Percentiles rank a stretch among this genome's conserved stretches.
Conservation (phyloP, 2,329 filamentous ascomycete genomes). For the Neonectria faginata region DNA sequence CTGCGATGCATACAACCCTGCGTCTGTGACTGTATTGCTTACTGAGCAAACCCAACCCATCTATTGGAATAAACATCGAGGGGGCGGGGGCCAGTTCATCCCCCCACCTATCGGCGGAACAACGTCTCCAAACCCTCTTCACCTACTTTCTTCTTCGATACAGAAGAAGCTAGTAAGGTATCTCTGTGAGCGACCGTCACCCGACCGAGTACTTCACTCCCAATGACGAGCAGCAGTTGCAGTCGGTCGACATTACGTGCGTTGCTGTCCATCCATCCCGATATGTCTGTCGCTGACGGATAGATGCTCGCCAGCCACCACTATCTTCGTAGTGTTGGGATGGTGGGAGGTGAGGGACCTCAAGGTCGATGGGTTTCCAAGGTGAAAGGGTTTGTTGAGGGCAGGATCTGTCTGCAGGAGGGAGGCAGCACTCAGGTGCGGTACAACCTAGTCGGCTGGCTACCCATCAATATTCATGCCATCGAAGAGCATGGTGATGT, state of each 20-base stretch:
- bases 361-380: background rate
- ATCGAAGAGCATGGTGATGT: too few species aligned
- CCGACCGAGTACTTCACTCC: slow-evolving; percentile 32
- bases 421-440: background rate
- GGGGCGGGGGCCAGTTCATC: too few species aligned
- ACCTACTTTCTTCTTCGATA: background rate
- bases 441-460: too few species aligned
- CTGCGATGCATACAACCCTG: too few species aligned
- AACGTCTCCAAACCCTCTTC: background rate
- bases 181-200: slow-evolving; percentile 17
- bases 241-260: slow-evolving; percentile 30
- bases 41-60: background rate
- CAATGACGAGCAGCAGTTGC: slow-evolving; percentile 28
- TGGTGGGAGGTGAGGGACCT: background rate
- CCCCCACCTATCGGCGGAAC: slow-evolving; percentile 3
- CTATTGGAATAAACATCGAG: background rate
- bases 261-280: background rate
- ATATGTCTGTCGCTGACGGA: background rate
- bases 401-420: background rate
- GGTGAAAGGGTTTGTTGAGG: background rate
- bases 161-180: background rate
- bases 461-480: too few species aligned
- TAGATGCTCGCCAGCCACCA: slow-evolving; percentile 17
- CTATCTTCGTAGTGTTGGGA: slow-evolving; percentile 16
- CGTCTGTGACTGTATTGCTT: too few species aligned